These are phyloP conservation scores for Magnolia kwangsiensis DNA, from an alignment of 164 flowering plant genomes.

Conservation along the genomic window DNA sequence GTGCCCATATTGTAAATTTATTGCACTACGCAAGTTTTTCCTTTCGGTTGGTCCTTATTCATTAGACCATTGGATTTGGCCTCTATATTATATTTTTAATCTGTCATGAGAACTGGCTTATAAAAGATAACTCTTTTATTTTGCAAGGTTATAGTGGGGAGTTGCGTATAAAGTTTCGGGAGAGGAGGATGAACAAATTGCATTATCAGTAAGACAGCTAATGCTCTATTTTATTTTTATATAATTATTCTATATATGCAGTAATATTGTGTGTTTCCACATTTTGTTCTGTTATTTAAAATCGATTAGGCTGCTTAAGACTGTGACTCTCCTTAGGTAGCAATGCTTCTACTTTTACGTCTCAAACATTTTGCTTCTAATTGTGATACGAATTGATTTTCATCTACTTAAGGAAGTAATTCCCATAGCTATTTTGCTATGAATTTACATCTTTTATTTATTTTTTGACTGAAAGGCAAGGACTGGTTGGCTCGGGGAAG, in stretches of 20 bases:
- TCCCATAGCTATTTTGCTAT: too few relatives aligned
- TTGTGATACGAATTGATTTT: too few relatives aligned
- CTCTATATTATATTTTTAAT: not conserved
- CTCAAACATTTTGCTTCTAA: too few relatives aligned
- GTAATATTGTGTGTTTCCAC: not conserved
- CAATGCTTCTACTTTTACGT: too few relatives aligned
- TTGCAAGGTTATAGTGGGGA: slow-evolving; percentile 55
- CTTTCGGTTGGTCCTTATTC: not conserved
- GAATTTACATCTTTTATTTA: too few relatives aligned
- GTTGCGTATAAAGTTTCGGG: slow-evolving; percentile 67
- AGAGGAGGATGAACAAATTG: slow-evolving; percentile 56
- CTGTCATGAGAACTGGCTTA: not conserved
- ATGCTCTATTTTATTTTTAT: not conserved
- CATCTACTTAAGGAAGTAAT: too few relatives aligned
- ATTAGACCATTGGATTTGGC: not conserved
- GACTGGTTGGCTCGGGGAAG: too few relatives aligned
- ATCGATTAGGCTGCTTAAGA: not conserved
- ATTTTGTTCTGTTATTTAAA: slow-evolving; percentile 1
- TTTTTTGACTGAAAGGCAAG: too few relatives aligned
- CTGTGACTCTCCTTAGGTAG: not conserved
- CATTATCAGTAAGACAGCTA: slow-evolving; percentile 37
- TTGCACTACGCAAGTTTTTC: not conserved
- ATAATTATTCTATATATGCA: not conserved
- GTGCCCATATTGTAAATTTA: not conserved
- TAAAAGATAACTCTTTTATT: not conserved